Conservation (phyloP, 768 basidiomycete species). For the Lactifluus rugatus region DNA sequence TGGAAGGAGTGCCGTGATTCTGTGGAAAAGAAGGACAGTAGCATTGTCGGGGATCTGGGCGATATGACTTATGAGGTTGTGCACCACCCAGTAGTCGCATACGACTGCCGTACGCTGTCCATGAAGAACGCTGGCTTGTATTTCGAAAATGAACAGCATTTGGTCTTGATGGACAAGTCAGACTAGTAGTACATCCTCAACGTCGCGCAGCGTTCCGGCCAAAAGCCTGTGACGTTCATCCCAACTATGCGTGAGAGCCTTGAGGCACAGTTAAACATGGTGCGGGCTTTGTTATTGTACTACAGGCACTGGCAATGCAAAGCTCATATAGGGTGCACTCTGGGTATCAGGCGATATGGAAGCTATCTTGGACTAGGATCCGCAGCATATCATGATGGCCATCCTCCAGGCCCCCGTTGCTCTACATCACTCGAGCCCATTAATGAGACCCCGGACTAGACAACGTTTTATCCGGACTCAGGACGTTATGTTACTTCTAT, state of each 20-base stretch:
- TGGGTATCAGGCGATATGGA: slow-evolving; percentile 99
- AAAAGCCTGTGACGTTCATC: slow-evolving; percentile 98
- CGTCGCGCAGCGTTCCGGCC: slow-evolving; percentile 89
- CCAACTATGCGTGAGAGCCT: slow-evolving; percentile 88
- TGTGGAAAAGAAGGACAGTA: slow-evolving; percentile 89
- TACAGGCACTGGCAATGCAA: background rate
- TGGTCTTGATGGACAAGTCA: slow-evolving; percentile 87
- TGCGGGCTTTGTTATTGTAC: slow-evolving; percentile 25
- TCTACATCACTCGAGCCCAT: slow-evolving; percentile 83
- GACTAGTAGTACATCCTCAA: slow-evolving; percentile 97
- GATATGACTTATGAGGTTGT: slow-evolving; percentile 99
- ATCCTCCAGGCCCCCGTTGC: slow-evolving; percentile 97
- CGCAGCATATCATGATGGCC: slow-evolving; percentile 94
- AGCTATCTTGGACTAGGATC: slow-evolving; percentile 97
- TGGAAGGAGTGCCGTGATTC: slow-evolving; percentile 99
- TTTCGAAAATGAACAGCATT: slow-evolving; percentile 70
- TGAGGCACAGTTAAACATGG: slow-evolving; percentile 99
- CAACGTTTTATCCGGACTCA: slow-evolving; percentile 72
- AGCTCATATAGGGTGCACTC: slow-evolving; percentile 66
- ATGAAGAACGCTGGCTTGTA: slow-evolving; percentile 92
- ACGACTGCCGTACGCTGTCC: slow-evolving; percentile 85
- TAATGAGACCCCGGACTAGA: slow-evolving; percentile 84
- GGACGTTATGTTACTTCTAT: slow-evolving; percentile 72
- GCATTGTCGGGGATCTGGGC: slow-evolving; percentile 71
- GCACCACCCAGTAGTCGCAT: slow-evolving; percentile 85